Evolutionary conservation across 192 early-diverging fungal genomes (phyloP).

Genomic region (Podila clonocystis): DNA sequence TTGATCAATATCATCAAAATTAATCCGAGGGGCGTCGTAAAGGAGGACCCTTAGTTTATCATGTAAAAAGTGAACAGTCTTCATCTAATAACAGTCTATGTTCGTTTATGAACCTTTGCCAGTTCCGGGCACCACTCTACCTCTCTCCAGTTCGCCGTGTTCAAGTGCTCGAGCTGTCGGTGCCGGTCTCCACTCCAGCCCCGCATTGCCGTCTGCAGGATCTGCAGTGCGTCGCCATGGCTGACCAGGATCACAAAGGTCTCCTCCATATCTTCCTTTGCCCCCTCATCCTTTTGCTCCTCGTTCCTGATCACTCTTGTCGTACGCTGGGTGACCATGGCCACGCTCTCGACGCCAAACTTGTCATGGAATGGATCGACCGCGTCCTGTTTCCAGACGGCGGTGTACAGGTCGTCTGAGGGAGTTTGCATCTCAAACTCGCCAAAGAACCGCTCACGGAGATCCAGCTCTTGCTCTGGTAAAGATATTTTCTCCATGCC

Average conservation of each 20-base stretch:
- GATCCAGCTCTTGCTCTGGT: slow-evolving; percentile 26
- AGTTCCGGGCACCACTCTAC: slow-evolving; percentile 33
- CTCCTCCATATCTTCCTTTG: slow-evolving; percentile 7
- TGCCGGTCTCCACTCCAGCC: slow-evolving; percentile 56
- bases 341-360: slow-evolving; percentile 39
- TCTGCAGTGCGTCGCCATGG: slow-evolving; percentile 66
- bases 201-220: slow-evolving; percentile 56
- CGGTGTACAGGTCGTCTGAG: slow-evolving; percentile 50
- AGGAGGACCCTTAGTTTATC: no score
- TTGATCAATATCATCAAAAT: no score
- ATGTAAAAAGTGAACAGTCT: no score
- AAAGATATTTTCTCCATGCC: background rate
- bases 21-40: no score
- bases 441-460: slow-evolving; percentile 69
- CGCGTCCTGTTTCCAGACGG: slow-evolving; percentile 57
- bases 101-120: background rate
- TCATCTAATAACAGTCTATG: no score
- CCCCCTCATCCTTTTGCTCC: slow-evolving; percentile 1
- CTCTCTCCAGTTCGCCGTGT: slow-evolving; percentile 57
- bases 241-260: slow-evolving; percentile 53
- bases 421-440: slow-evolving; percentile 59
- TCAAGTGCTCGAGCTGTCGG: slow-evolving; percentile 55
- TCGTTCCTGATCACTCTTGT: slow-evolving; percentile 14
- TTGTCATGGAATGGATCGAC: slow-evolving; percentile 18
- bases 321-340: slow-evolving; percentile 16